These are phyloP conservation scores for Aotearoamyces nothofagi DNA, from an alignment of 2,329 filamentous ascomycete species.

Conservation along the genomic window DNA sequence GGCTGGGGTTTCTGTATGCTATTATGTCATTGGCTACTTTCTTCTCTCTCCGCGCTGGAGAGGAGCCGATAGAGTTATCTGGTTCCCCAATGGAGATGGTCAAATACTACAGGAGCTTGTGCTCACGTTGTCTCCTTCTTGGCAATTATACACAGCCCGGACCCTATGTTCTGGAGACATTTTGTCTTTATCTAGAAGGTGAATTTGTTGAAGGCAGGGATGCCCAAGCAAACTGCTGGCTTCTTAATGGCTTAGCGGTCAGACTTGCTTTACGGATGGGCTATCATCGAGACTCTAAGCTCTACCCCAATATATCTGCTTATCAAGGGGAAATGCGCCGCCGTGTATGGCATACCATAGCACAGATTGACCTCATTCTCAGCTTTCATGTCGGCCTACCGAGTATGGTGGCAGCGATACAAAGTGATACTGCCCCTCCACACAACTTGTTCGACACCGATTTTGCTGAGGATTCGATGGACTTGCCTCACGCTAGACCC, in stretches of 20 bases:
- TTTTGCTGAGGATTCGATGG: conserved; percentile 37
- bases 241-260: conserved; percentile 32
- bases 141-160: conserved; percentile 35
- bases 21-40: conserved; percentile 11
- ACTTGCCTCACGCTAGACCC: conserved; percentile 40
- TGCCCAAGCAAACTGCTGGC: conserved; percentile 36
- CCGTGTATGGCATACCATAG: conserved; percentile 36
- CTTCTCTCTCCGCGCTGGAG: conserved; percentile 28
- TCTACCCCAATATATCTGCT: conserved; percentile 28
- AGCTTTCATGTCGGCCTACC: conserved; percentile 55
- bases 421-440: conserved; percentile 35
- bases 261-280: conserved; percentile 44
- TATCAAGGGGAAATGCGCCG: conserved; percentile 46
- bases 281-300: conserved; percentile 38
- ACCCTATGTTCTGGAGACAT: conserved; percentile 30
- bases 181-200: conserved; percentile 35
- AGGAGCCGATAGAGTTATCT: conserved; percentile 29
- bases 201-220: conserved; percentile 35
- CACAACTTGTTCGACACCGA: conserved; percentile 54
- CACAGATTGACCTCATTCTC: conserved; percentile 46
- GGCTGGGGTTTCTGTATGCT: conserved; percentile 31
- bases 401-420: conserved; percentile 54
- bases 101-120: conserved; percentile 30
- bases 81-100: conserved; percentile 30
- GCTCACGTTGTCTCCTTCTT: conserved; percentile 33